A percentile compares a stretch with the other conserved stretches of the same genome.
Evolutionary conservation across 768 basidiomycete genomes (phyloP).

Genomic region (Pleurotus ostreatus): DNA sequence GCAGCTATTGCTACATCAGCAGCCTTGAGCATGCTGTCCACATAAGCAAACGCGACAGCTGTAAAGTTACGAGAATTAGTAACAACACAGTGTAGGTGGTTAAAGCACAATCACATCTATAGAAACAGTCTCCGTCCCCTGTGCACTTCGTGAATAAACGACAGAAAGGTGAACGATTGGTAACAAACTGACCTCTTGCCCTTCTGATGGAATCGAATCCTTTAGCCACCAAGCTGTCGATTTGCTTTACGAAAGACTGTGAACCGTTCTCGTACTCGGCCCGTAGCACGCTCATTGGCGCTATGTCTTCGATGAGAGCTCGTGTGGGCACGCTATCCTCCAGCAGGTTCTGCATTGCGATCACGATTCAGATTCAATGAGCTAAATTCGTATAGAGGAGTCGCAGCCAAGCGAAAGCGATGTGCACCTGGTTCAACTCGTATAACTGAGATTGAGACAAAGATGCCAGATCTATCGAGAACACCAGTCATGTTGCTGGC

Average conservation of each 20-base stretch:
- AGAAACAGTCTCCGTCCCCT: slow-evolving; percentile 93
- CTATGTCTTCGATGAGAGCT: slow-evolving; percentile 53
- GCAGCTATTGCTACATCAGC: slow-evolving; percentile 43
- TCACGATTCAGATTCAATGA: too few relatives aligned
- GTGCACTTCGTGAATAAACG: background rate
- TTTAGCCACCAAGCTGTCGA: slow-evolving; percentile 59
- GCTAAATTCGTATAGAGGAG: background rate
- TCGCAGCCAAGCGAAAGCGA: background rate
- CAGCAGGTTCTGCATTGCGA: background rate
- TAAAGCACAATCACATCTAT: slow-evolving; percentile 57
- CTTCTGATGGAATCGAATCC: slow-evolving; percentile 69
- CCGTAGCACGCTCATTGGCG: slow-evolving; percentile 51
- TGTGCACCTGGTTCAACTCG: slow-evolving; percentile 2
- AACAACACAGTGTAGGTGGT: background rate
- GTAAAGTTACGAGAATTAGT: background rate
- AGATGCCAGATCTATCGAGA: background rate
- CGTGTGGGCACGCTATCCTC: slow-evolving; percentile 17
- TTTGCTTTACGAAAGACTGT: slow-evolving; percentile 62
- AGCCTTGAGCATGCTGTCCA: slow-evolving; percentile 61
- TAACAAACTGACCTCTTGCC: slow-evolving; percentile 51
- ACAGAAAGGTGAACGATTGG: background rate
- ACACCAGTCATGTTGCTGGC: background rate
- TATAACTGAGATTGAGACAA: slow-evolving; percentile 3
- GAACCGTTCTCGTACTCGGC: slow-evolving; percentile 65
- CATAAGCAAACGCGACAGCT: slow-evolving; percentile 82